Percentiles rank a stretch among this genome's conserved stretches.
Evolutionary conservation across 352 stramenopile genomes (phyloP).

Genomic region (Phytophthora pistaciae): DNA sequence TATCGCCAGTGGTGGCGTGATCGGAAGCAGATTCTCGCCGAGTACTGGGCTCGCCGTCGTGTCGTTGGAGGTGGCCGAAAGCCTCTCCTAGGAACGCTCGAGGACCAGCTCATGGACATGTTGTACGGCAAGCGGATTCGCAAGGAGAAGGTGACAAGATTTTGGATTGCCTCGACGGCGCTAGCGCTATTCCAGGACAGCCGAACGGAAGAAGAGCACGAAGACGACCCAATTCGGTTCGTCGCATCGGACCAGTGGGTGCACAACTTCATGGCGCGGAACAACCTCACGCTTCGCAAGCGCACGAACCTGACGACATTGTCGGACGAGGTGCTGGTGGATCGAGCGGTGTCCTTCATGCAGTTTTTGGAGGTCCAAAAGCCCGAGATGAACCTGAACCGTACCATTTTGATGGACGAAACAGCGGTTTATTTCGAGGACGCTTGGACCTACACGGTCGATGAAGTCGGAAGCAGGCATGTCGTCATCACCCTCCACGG

Average conservation of each 20-base stretch:
- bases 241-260: conserved; percentile 17
- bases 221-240: conserved; percentile 10
- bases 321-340: conserved; percentile 13
- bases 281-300: conserved; percentile 11
- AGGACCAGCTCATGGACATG: conserved; percentile 10
- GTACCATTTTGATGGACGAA: background rate
- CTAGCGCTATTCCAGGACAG: background rate
- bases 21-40: conserved; percentile 14
- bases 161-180: conserved; percentile 10
- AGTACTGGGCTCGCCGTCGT: background rate
- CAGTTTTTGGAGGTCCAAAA: background rate
- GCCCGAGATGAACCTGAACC: background rate
- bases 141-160: conserved; percentile 16
- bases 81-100: background rate
- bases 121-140: conserved; percentile 4
- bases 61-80: conserved; percentile 2
- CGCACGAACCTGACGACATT: conserved; percentile 16
- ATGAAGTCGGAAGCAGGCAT: background rate
- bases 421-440: background rate
- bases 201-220: conserved; percentile 9
- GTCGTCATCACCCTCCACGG: background rate
- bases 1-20: conserved; percentile 18
- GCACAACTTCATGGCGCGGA: conserved; percentile 11
- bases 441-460: background rate
- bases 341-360: conserved; percentile 3